phyloP scores from a whole-genome alignment of 371 early-diverging fungal genomes.

The Mortierella polycephala region DNA sequence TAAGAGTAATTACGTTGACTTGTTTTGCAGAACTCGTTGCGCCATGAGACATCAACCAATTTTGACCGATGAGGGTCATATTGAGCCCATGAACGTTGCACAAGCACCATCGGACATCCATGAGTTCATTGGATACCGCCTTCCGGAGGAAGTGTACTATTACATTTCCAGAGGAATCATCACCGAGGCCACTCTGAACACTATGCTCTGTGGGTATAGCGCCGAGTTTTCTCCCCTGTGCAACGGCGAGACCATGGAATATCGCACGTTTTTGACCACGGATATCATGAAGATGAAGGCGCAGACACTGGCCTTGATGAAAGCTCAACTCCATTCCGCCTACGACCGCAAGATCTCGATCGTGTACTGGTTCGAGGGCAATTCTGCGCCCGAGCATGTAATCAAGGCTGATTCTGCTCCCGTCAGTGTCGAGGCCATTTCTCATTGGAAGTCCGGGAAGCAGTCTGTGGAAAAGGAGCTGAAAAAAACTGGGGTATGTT shows the following conservation, averaged over 20 bases:
- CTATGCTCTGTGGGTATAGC: constrained; percentile 73
- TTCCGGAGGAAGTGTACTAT: constrained; percentile 81
- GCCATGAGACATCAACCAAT: constrained; percentile 80
- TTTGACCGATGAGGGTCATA: constrained; percentile 74
- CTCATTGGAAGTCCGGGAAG: constrained; percentile 74
- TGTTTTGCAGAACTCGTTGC: constrained; percentile 78
- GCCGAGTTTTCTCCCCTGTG: constrained; percentile 82
- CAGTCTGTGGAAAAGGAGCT: constrained; percentile 44
- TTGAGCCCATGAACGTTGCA: constrained; percentile 75
- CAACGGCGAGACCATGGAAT: constrained; percentile 85
- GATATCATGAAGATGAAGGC: constrained; percentile 67
- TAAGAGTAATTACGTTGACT: constrained; percentile 75
- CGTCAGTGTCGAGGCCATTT: constrained; percentile 23
- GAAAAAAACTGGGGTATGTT: constrained; percentile 60
- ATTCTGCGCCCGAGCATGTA: constrained; percentile 16
- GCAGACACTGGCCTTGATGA: constrained; percentile 68
- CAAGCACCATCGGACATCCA: constrained; percentile 83
- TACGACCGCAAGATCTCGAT: constrained; percentile 68
- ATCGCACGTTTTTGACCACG: constrained; percentile 71
- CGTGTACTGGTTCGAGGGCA: constrained; percentile 29
- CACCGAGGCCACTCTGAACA: constrained; percentile 64
- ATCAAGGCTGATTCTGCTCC: constrained; percentile 26
- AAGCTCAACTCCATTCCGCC: constrained; percentile 71
- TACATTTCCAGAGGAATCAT: constrained; percentile 79
- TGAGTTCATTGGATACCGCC: constrained; percentile 83